Conservation (phyloP, 2,329 filamentous ascomycete species). For the Fusarium euwallaceae region DNA sequence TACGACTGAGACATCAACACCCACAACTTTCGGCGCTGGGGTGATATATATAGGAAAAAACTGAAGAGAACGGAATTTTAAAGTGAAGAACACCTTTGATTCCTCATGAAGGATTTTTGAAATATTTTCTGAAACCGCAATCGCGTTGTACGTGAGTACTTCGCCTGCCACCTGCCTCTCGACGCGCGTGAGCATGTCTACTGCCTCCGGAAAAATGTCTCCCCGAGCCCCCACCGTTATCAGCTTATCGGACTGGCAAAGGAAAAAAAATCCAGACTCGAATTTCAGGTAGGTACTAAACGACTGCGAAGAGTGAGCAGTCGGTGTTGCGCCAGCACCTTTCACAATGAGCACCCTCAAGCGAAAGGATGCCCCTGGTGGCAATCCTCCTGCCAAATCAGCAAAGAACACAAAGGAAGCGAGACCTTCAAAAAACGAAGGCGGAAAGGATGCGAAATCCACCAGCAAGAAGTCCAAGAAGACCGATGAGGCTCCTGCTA, state of each 20-base stretch:
- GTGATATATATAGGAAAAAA: background rate
- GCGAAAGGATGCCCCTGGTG: slow-evolving; percentile 69
- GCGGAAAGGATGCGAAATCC: slow-evolving; percentile 48
- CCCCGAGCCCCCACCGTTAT: slow-evolving; percentile 21
- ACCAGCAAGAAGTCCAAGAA: slow-evolving; percentile 51
- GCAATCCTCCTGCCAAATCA: slow-evolving; percentile 62
- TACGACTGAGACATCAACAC: background rate
- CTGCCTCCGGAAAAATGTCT: background rate
- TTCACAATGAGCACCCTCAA: slow-evolving; percentile 68
- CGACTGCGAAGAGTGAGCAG: slow-evolving; percentile 41
- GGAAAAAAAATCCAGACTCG: slow-evolving; percentile 51
- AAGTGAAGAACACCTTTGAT: background rate
- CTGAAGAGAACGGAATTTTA: background rate
- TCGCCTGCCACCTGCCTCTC: background rate
- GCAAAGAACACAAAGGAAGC: slow-evolving; percentile 61
- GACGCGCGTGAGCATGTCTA: background rate
- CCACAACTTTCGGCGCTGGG: background rate
- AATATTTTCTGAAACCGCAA: background rate
- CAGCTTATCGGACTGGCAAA: slow-evolving; percentile 36
- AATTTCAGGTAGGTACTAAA: slow-evolving; percentile 31
- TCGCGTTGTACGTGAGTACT: background rate
- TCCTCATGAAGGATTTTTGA: background rate
- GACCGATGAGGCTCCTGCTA: slow-evolving; percentile 46
- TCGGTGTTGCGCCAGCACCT: slow-evolving; percentile 46
- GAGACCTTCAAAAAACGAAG: slow-evolving; percentile 62